These are phyloP conservation scores for Tuber brumale DNA, from an alignment of 495 filamentous ascomycete genomes.

Conservation along the genomic window DNA sequence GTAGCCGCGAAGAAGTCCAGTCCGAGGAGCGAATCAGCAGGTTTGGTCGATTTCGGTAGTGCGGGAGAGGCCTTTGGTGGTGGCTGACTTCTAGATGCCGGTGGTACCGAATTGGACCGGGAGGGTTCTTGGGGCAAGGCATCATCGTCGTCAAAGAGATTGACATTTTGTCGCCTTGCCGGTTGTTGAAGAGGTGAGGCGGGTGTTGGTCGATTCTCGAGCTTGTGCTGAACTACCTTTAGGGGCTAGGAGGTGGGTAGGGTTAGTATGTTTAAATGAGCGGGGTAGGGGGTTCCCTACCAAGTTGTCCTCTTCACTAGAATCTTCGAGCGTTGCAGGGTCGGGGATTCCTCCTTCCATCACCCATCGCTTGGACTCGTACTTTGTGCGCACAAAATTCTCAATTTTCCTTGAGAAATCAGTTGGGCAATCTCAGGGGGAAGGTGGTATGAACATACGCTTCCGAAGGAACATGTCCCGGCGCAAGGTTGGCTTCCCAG, in stretches of 20 bases:
- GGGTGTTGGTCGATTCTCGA: conserved; percentile 49
- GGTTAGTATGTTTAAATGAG: conserved; percentile 19
- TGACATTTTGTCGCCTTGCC: conserved; percentile 44
- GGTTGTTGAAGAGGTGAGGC: conserved; percentile 45
- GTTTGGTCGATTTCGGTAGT: conserved; percentile 60
- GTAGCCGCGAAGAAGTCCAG: conserved; percentile 77
- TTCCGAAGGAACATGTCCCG: conserved; percentile 92
- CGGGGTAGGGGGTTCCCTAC: conserved; percentile 28
- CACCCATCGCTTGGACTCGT: conserved; percentile 94
- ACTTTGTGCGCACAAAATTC: conserved; percentile 98
- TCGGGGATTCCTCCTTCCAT: conserved; percentile 96
- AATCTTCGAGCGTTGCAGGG: conserved; percentile 73
- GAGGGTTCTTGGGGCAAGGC: conserved; percentile 44
- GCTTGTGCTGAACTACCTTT: conserved; percentile 65
- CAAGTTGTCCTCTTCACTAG: conserved; percentile 82
- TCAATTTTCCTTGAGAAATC: conserved; percentile 69
- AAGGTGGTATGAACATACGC: conserved; percentile 49
- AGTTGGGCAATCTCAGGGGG: conserved; percentile 2
- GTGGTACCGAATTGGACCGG: conserved; percentile 57
- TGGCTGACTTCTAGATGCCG: conserved; percentile 61
- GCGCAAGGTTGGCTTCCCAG: conserved; percentile 91
- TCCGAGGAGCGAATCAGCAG: conserved; percentile 79
- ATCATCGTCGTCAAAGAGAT: conserved; percentile 55
- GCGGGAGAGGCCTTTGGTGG: conserved; percentile 59
- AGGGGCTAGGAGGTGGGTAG: conserved; percentile 49